Percentiles rank a stretch among this genome's conserved stretches.
Conservation (phyloP, 495 filamentous ascomycete species). For the Choiromyces venosus region DNA sequence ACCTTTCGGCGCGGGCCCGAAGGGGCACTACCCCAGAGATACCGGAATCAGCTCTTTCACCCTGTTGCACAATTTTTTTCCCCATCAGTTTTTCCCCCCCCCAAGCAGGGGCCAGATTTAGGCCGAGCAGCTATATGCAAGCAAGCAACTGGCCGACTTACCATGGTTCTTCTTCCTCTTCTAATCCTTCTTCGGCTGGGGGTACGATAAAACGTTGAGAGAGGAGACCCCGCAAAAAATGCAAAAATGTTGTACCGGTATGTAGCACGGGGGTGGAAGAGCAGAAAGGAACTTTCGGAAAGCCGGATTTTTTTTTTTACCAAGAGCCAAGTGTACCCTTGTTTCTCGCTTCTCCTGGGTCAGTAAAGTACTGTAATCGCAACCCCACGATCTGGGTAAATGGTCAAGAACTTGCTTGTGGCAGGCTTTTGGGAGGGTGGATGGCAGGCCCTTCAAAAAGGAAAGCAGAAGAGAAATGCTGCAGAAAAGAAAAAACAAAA, state of each 20-base stretch:
- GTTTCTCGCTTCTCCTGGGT: constrained; percentile 3
- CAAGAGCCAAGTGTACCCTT: constrained; percentile 4
- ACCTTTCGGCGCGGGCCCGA: constrained; percentile 8
- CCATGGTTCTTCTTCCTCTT: constrained; percentile 23
- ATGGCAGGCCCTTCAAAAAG: neutral
- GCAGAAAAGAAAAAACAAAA: neutral
- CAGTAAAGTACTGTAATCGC: neutral
- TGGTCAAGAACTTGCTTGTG: constrained; percentile 11
- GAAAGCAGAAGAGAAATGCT: neutral
- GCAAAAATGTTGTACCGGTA: constrained; percentile 2
- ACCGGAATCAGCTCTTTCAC: constrained; percentile 23
- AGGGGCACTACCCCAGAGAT: constrained; percentile 27
- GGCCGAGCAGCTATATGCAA: neutral
- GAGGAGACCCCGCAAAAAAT: neutral
- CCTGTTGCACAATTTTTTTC: neutral
- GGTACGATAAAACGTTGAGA: neutral
- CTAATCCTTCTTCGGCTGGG: constrained; percentile 7
- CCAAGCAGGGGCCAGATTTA: neutral
- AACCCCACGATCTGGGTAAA: constrained; percentile 22
- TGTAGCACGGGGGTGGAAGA: neutral
- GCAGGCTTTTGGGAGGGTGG: neutral
- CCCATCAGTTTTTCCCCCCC: constrained; percentile 5
- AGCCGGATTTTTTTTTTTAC: neutral
- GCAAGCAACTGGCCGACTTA: constrained; percentile 1
- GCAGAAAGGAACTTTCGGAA: neutral